Evolutionary conservation across 192 early-diverging fungal species (phyloP), one percentile per base, ranked within the genome.

Genomic region (Irineochytrium annulatum): DNA sequence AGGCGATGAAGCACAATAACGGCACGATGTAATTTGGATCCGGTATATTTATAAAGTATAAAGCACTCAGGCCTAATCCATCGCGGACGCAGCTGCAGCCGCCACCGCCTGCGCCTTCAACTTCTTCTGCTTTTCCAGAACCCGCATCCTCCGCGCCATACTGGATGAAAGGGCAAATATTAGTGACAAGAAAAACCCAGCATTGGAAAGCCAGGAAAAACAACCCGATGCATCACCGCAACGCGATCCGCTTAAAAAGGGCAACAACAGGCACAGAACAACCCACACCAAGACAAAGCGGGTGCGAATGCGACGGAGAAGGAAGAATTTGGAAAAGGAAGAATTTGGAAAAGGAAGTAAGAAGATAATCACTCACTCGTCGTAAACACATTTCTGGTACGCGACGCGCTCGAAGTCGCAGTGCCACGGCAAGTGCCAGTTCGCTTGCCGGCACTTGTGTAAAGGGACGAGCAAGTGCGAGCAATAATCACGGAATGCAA

Each of bases 301-400:
- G n/a, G n/a, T n/a, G n/a, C n/a, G n/a, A n/a, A n/a, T n/a, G n/a
- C n/a, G n/a, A n/a, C n/a, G n/a, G n/a, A n/a, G n/a, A n/a, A n/a
- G n/a, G n/a, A n/a, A n/a, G n/a, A n/a, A n/a, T n/a, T n/a, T n/a
- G n/a, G n/a, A n/a, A n/a, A n/a, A n/a, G n/a, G n/a, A n/a, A n/a
- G n/a, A n/a, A n/a, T n/a, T n/a, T 48, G 55, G 19, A 22, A 49
- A 26, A 17, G n/a, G 16, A 52, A 51, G 29, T 20, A 44, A 35
- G 57, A 26, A 13, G 26, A 11, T 45, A 52, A 49, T 39, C 16
- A 65, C 67, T 32, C 57, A 79, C 80, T 98, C 95, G 58, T 94
- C 89, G 74, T 95, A 96, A 82, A 94, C 90, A 75, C 95, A 98
- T 68, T 96, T 92, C 70, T 91, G 88, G 72, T 91, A 98, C 48